Base-by-base conservation (phyloP, 2,329 filamentous ascomycete species). In the Colletotrichum kahawae region DNA sequence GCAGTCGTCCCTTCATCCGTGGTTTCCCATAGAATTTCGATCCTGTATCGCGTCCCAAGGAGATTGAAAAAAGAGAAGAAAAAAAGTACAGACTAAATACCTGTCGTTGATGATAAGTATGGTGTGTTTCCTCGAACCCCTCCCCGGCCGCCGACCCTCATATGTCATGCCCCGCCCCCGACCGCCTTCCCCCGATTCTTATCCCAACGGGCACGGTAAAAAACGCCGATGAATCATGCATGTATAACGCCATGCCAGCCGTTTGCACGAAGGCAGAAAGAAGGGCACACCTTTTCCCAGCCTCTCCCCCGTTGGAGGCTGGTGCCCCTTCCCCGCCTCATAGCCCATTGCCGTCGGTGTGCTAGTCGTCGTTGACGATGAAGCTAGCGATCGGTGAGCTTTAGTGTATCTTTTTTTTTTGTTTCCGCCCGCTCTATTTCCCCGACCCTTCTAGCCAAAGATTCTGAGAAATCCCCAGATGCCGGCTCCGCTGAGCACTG, bases 381-480 rank as follows among this genome's bases (percentile, higher is more conserved):
- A 24, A 59, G 63, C 64, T 62, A 62, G 67, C 67, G 18, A 57
- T 75, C 69, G 73, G 57, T 71, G 64, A 67, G 63, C 69, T 51
- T 48, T 65, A 73, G 43, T 64, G 38, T 16, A 31, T 51, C 18
- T 18, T 36, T 54, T 38, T 54, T 70, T 36, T 71, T 57, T 24
- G 16, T 57, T 16, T 62, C 34, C 59, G n/a, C 21, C 59, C 51
- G 33, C 13, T 75, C 74, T 72, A 62, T 66, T 63, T 57, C 51
- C 56, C 59, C 60, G 27, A 24, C 70, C 29, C 38, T 31, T 78
- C 83, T 87, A 92, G 68, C 93, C 93, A 88, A 98, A 98, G 64
- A 95, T 84, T 86, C 94, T 97, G 80, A 98, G 89, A 83, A 99
- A 98, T 0, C 93, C 94, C 93, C 95, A 98, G 76, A 99, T 92